phyloP scores from a whole-genome alignment of 106 monocot species.

The Triglochin maritima region DNA sequence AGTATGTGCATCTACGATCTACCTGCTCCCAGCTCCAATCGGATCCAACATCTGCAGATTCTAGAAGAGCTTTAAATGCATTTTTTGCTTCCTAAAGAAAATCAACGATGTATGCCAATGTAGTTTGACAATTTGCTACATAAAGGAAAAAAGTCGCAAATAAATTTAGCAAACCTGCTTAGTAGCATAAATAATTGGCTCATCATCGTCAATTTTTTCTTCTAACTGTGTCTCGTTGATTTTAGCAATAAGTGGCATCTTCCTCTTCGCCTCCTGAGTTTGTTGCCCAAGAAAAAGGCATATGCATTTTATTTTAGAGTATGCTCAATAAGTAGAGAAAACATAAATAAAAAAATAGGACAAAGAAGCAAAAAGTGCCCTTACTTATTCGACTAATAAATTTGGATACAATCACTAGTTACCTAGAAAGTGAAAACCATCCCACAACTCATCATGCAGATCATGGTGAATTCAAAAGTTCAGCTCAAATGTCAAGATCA shows the following conservation, averaged over 20 bases:
- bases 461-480: too few relatives aligned
- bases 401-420: too few relatives aligned
- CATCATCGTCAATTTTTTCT: conserved; percentile 68
- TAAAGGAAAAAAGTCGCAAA: neutral
- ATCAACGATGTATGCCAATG: neutral
- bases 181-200: conserved; percentile 72
- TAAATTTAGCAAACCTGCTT: conserved; percentile 49
- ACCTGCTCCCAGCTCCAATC: conserved; percentile 99
- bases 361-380: too few relatives aligned
- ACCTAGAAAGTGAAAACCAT: too few relatives aligned
- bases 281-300: conserved; percentile 1
- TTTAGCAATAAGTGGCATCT: conserved; percentile 54
- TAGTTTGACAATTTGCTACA: neutral
- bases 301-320: neutral
- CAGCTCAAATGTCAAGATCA: too few relatives aligned
- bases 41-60: conserved; percentile 89
- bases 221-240: conserved; percentile 51
- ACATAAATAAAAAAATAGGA: too few relatives aligned
- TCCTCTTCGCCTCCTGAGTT: conserved; percentile 60
- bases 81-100: conserved; percentile 80
- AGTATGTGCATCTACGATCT: neutral
- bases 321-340: too few relatives aligned
- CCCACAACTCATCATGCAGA: too few relatives aligned
- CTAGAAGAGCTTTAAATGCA: conserved; percentile 85
- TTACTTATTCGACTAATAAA: too few relatives aligned